Evolutionary conservation across 768 basidiomycete species (phyloP).

Genomic region (Mycena rebaudengoi): DNA sequence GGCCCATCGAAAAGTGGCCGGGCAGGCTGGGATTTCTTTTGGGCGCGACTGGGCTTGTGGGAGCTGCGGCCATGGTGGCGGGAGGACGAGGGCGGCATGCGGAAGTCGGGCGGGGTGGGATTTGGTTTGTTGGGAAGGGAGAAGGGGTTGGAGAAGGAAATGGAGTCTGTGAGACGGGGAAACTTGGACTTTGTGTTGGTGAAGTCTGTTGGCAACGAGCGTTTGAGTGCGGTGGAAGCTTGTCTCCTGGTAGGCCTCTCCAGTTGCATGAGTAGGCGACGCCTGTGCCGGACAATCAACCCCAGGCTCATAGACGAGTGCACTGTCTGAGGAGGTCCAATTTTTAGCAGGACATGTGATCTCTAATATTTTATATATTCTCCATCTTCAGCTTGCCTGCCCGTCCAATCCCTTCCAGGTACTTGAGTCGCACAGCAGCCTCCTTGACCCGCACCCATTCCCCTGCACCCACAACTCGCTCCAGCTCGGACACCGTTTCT

Average conservation of each 20-base stretch:
- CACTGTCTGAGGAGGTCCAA: neutral
- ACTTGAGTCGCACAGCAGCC: constrained; percentile 75
- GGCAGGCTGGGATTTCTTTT: neutral
- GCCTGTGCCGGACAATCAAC: constrained; percentile 55
- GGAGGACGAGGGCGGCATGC: constrained; percentile 37
- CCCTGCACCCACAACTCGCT: constrained; percentile 54
- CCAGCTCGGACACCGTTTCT: constrained; percentile 54
- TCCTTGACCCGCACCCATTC: constrained; percentile 67
- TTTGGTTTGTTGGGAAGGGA: constrained; percentile 23
- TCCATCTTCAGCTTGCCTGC: constrained; percentile 44
- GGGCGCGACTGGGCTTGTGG: neutral
- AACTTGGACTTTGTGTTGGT: constrained; percentile 36
- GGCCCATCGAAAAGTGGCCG: neutral
- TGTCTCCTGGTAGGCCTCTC: constrained; percentile 46
- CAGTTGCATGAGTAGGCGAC: constrained; percentile 68
- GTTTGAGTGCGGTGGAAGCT: constrained; percentile 49
- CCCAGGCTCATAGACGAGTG: constrained; percentile 66
- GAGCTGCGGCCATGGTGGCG: constrained; percentile 14
- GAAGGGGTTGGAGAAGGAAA: constrained; percentile 32
- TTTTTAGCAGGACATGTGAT: constrained; percentile 25
- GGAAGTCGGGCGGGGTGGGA: constrained; percentile 29
- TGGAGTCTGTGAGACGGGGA: constrained; percentile 37
- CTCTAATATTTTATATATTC: constrained; percentile 12
- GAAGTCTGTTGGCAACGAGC: constrained; percentile 54
- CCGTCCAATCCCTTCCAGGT: constrained; percentile 69